phyloP scores from a whole-genome alignment of 1,139 yeast genomes.

The Saccharomyces hybrid region DNA sequence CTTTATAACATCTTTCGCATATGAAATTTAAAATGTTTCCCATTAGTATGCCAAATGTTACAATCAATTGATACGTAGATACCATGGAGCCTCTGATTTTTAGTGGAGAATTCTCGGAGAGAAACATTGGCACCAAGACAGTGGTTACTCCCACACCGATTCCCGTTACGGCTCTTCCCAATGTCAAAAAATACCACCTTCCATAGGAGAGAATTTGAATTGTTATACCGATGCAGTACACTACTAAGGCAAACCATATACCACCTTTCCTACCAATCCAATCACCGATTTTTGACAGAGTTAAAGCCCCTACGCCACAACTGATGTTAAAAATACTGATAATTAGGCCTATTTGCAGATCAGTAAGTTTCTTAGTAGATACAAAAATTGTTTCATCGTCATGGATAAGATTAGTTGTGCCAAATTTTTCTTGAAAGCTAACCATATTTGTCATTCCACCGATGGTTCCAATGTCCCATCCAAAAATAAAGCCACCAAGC shows the following conservation, averaged over 20 bases:
- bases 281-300: conserved; percentile 50
- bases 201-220: conserved; percentile 37
- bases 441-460: conserved; percentile 59
- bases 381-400: conserved; percentile 27
- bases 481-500: conserved; percentile 63
- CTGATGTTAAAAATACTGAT: conserved; percentile 64
- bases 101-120: conserved; percentile 49
- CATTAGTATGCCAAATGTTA: conserved; percentile 48
- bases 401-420: conserved; percentile 19
- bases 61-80: conserved; percentile 47
- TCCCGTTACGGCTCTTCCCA: conserved; percentile 50
- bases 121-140: conserved; percentile 49
- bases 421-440: conserved; percentile 45
- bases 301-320: conserved; percentile 64
- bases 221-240: conserved; percentile 45
- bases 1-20: conserved; percentile 31
- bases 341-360: conserved; percentile 47
- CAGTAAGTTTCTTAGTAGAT: conserved; percentile 34
- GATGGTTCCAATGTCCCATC: conserved; percentile 70
- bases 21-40: conserved; percentile 49
- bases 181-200: conserved; percentile 45
- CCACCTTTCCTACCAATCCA: conserved; percentile 47
- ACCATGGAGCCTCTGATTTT: conserved; percentile 51
- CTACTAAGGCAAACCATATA: conserved; percentile 38
- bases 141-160: conserved; percentile 48